Evolutionary conservation across 169 alveolate species (phyloP), one percentile per base, ranked within the genome.

Genomic region (Plasmodium gonderi): DNA sequence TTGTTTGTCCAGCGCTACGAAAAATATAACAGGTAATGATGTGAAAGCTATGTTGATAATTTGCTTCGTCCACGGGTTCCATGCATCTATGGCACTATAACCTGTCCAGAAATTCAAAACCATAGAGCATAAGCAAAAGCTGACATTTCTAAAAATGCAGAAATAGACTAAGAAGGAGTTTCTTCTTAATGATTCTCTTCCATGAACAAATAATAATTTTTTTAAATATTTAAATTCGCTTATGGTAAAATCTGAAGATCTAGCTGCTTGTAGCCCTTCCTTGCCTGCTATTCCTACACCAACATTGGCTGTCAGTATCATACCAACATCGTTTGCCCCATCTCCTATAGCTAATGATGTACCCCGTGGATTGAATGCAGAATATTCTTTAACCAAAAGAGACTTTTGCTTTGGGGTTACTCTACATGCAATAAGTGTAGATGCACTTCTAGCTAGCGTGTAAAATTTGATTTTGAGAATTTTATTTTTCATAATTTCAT

Each of bases 281-380:
- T 98, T 95, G 26, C 99, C 99, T 64, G 96, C 96, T 42, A 98
- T 96, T 23, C 99, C 99, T 14, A 99, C 99, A 12, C 99, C 99
- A 20, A 98, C 99, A 83, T 99, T 98, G 40, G 99, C 99, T 74
- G 98, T 99, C 92, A 97, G 96, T 42, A 99, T 98, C 99, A 99
- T 99, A 26, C 99, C 98, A 33, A 98, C 99, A 95, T 99, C 99
- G 97, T 99, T 98, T 17, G 99, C 99, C 14, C 99, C 99, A 94
- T 99, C 99, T 12, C 99, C 99, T 36, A 98, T 95, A 31, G 99
- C 99, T 67, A 97, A 65, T 92, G 97, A 94, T 36, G 96, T 95
- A 29, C 97, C 92, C 26, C 97, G 78, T 8, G 92, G 95, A 68
- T 95, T 96, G 74, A 80, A 91, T 85, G 97, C 98, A 92, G 97